Percentiles rank a stretch among this genome's conserved stretches.
phyloP scores from a whole-genome alignment of 306 rosid genomes.

The Cercis canadensis region DNA sequence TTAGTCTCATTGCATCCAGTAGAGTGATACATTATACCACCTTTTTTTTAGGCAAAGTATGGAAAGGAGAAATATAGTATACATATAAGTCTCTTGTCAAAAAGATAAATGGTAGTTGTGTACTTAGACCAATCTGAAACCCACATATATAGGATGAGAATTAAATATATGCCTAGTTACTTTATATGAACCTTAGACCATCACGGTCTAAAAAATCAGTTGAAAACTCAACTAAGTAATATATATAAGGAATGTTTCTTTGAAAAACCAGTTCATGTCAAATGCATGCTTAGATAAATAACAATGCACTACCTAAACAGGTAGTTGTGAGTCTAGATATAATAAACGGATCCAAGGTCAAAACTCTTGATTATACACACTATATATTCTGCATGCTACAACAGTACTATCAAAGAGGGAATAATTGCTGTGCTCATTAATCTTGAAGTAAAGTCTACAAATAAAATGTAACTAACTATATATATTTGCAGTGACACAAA shows the following conservation, averaged over 20 bases:
- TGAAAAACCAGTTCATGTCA: no score
- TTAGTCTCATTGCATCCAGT: neutral
- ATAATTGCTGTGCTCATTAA: neutral
- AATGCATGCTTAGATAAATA: neutral
- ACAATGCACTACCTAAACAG: neutral
- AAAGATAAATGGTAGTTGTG: neutral
- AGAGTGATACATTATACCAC: neutral
- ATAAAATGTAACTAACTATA: neutral
- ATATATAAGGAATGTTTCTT: neutral
- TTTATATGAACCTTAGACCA: slow-evolving; percentile 27
- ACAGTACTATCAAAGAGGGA: neutral
- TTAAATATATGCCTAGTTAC: slow-evolving; percentile 27
- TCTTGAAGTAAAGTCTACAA: neutral
- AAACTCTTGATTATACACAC: neutral
- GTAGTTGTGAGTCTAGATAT: no score
- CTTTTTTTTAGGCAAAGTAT: neutral
- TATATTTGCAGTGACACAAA: neutral
- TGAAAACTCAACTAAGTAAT: neutral
- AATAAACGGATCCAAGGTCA: neutral
- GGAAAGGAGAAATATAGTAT: neutral
- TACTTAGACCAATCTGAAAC: neutral
- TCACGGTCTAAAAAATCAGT: neutral
- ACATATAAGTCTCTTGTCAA: neutral
- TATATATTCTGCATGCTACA: neutral
- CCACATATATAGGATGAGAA: neutral